phyloP scores from a whole-genome alignment of 202 grass and related monocot species.

The Cymbopogon flexuosus region DNA sequence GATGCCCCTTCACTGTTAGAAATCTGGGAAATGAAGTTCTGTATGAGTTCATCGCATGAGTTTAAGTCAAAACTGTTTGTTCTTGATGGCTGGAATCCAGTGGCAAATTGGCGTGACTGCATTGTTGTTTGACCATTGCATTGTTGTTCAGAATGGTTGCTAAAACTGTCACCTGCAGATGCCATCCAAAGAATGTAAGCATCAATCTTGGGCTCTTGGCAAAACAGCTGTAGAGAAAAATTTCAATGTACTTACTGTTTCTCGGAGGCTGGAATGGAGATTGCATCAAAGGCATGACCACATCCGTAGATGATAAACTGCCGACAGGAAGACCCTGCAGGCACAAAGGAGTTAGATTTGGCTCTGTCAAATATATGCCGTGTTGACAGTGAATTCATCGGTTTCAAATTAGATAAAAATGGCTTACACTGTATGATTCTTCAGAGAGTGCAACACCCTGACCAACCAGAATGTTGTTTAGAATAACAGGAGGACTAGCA shows the following conservation, averaged over 20 bases:
- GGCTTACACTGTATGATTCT: slow-evolving; percentile 34
- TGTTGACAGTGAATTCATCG: neutral
- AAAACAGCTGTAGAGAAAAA: neutral
- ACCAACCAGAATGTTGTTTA: slow-evolving; percentile 13
- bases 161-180: slow-evolving; percentile 36
- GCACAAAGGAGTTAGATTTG: slow-evolving; percentile 12
- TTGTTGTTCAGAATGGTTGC: slow-evolving; percentile 14
- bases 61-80: slow-evolving; percentile 44
- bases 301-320: slow-evolving; percentile 3
- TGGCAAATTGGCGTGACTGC: neutral
- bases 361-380: neutral
- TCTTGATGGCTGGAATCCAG: slow-evolving; percentile 35
- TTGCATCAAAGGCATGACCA: slow-evolving; percentile 24
- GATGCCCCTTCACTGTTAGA: slow-evolving; percentile 13
- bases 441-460: slow-evolving; percentile 20
- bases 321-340: slow-evolving; percentile 2
- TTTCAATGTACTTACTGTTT: slow-evolving; percentile 29
- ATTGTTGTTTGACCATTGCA: slow-evolving; percentile 4
- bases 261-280: slow-evolving; percentile 12
- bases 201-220: neutral
- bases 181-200: slow-evolving; percentile 3
- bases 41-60: slow-evolving; percentile 33
- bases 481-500: neutral
- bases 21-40: slow-evolving; percentile 27
- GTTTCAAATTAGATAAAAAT: slow-evolving; percentile 8